Evolutionary conservation across 2,329 filamentous ascomycete genomes (phyloP), one percentile per base, ranked within the genome.

Genomic region (Pseudofabraea citricarpa): DNA sequence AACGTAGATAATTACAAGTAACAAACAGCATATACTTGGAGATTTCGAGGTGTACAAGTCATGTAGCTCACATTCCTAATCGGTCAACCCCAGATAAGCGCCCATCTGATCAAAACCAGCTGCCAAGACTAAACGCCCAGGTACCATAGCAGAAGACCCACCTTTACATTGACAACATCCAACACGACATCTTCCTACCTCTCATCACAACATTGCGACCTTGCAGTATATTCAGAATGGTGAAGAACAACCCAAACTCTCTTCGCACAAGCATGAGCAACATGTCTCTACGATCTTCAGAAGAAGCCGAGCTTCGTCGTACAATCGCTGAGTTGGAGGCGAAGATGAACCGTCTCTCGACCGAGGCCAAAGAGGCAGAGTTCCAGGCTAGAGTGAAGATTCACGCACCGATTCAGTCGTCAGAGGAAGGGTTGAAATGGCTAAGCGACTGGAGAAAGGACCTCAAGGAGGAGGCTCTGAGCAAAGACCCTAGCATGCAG

Each of bases 201-300:
- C 27, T 7, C 26, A 33, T 36, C 5, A 12, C n/a, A n/a, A n/a
- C n/a, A n/a, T n/a, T n/a, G 8, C 29, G 15, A 51, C n/a, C 7
- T n/a, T n/a, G n/a, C n/a, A n/a, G n/a, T n/a, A n/a, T n/a, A n/a
- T n/a, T n/a, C n/a, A n/a, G n/a, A n/a, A 58, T 58, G 56, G 56
- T 55, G 20, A 54, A 52, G 36, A 57, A 58, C 45, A 45, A 41
- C 27, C 31, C 44, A 33, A 44, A 47, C 18, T 52, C 56, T 18
- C 52, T 58, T 18, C 56, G 52, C 26, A 42, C 36, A 21, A 55
- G 49, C 41, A 43, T 39, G 10, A 51, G 48, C 27, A 51, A 40
- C 36, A 27, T 47, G 2, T 54, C 54, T 29, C 49, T 57, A 3
- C 49, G 48, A 29, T 26, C 44, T 8, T 31, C 40, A 12, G 29